Base-by-base conservation (phyloP, 495 filamentous ascomycete species). In the Polyplosphaeria fusca region DNA sequence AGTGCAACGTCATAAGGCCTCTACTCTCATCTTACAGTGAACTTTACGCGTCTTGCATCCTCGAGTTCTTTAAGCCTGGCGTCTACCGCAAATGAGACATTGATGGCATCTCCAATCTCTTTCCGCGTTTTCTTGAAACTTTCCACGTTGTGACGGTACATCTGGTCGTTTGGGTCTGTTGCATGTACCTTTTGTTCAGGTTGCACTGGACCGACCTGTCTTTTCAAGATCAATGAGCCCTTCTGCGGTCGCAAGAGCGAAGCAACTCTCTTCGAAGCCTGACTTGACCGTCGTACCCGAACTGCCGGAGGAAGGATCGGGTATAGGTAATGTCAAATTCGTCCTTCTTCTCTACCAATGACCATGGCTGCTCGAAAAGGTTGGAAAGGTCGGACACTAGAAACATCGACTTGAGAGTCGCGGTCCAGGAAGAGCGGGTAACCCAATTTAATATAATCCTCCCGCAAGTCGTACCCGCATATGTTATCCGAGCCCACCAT, bases 291-390 rank as follows among this genome's bases (percentile, higher is more conserved):
- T 77, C 72, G 60, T 70, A 80, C n/a, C 55, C 58, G 51, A 84
- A 87, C 5, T 86, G 70, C 49, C 86, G 83, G 39, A 87, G 77
- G 58, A 87, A 81, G 0, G 74, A 75, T 1, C 70, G 69, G 0
- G 77, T 72, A 55, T 82, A 76, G 27, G 84, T 62, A 23, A 86
- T 79, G 46, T 85, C 77, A 1, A 86, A 60, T 37, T 73, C 67
- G 7, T 74, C 74, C 5, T 71, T 58, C 22, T 84, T 59, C 0
- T 58, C 39, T 19, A 66, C 66, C 4, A 76, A 18, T 44, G 59
- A 30, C 7, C 71, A 73, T 2, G 68, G 51, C 4, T 69, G 50
- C 19, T 81, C 76, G 42, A 87, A 76, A 5, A 86, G 70, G 57
- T 84, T 74, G 0, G 69, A 70, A 5, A 86, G 70, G 57, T 84